phyloP scores from a whole-genome alignment of 257 asterid species.

The Solanum habrochaites region DNA sequence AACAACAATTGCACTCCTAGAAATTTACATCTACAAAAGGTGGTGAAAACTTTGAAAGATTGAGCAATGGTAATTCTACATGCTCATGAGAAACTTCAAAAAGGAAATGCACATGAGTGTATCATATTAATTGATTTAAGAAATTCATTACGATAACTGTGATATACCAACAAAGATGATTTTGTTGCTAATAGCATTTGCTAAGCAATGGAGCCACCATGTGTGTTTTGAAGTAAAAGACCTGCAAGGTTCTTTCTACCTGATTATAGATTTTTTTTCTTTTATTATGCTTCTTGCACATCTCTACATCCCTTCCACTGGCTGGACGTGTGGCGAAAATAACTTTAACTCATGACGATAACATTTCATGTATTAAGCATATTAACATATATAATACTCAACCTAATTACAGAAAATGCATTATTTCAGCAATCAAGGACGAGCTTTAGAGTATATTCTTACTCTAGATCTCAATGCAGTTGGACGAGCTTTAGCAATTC shows the following conservation, averaged over 20 bases:
- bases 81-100: background rate
- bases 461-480: slow-evolving; percentile 82
- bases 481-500: slow-evolving; percentile 79
- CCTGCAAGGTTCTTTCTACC: background rate
- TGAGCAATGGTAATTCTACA: background rate
- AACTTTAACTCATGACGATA: background rate
- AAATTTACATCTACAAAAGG: background rate
- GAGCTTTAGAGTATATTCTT: slow-evolving; percentile 15
- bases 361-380: background rate
- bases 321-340: background rate
- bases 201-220: background rate
- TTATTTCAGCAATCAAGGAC: background rate
- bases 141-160: background rate
- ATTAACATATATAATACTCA: background rate
- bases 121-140: too few species aligned
- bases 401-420: background rate
- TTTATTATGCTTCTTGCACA: background rate
- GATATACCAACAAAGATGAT: background rate
- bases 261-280: background rate
- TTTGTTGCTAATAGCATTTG: background rate
- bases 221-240: background rate
- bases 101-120: background rate
- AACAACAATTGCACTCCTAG: background rate
- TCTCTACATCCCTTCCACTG: background rate
- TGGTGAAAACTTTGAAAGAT: background rate